These are phyloP conservation scores for Pyrenophora tritici-repentis DNA, from an alignment of 2,329 filamentous ascomycete genomes.

Conservation along the genomic window DNA sequence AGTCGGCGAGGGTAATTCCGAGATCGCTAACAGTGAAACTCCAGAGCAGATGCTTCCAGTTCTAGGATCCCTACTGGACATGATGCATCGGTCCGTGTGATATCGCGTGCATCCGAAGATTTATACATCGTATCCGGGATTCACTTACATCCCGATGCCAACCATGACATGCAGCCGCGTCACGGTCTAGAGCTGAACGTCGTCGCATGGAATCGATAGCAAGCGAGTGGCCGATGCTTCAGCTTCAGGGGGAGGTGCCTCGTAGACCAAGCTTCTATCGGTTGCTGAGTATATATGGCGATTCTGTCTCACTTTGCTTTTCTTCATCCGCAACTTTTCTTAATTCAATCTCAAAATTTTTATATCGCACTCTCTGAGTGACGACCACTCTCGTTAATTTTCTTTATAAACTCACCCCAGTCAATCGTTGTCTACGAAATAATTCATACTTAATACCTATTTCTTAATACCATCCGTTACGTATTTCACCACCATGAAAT, in stretches of 20 bases:
- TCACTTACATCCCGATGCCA: neutral
- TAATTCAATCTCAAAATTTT: slow-evolving; percentile 16
- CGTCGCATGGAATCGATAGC: neutral
- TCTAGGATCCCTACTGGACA: neutral
- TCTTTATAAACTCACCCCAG: slow-evolving; percentile 25
- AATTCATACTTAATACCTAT: slow-evolving; percentile 11
- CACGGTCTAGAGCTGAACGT: slow-evolving; percentile 8
- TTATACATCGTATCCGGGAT: slow-evolving; percentile 5
- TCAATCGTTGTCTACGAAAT: slow-evolving; percentile 30
- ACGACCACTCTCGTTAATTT: slow-evolving; percentile 20
- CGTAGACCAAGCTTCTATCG: neutral
- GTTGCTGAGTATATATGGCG: slow-evolving; percentile 19
- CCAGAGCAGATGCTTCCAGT: neutral
- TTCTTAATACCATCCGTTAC: slow-evolving; percentile 15
- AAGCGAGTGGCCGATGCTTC: slow-evolving; percentile 10
- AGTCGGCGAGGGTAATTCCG: no score
- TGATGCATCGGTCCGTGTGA: neutral
- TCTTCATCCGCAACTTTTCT: slow-evolving; percentile 23
- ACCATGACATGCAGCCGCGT: slow-evolving; percentile 5
- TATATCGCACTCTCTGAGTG: slow-evolving; percentile 24
- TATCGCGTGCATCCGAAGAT: neutral
- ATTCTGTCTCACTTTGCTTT: neutral
- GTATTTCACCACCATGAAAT: slow-evolving; percentile 24
- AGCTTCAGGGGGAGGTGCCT: slow-evolving; percentile 17
- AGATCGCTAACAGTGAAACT: neutral